Conservation (phyloP, 169 alveolate species). For the Babesia bovis region DNA sequence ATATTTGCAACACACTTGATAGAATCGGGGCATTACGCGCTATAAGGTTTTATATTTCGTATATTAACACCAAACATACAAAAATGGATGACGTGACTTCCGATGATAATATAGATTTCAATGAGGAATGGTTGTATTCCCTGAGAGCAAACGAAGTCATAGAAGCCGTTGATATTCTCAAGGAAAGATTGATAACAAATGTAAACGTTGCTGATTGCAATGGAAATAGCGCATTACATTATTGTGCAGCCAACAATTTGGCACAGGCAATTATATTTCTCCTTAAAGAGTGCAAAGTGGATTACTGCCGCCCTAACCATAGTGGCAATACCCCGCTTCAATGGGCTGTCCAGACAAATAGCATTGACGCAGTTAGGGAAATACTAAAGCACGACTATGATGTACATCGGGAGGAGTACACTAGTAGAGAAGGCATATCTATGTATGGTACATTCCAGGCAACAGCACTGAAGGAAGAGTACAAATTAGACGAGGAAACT, state of each 20-base stretch:
- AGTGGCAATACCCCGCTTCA: conserved; percentile 76
- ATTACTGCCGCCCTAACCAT: conserved; percentile 58
- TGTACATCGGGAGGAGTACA: conserved; percentile 56
- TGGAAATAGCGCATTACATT: conserved; percentile 71
- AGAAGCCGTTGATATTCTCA: conserved; percentile 43
- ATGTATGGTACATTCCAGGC: conserved; percentile 12
- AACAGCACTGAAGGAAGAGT: background rate
- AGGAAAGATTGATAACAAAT: conserved; percentile 34
- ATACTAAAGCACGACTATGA: conserved; percentile 66
- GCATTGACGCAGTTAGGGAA: conserved; percentile 63
- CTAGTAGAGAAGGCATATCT: conserved; percentile 18
- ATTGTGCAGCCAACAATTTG: conserved; percentile 72
- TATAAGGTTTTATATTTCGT: too few relatives aligned
- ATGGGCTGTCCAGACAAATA: conserved; percentile 78
- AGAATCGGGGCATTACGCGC: too few relatives aligned
- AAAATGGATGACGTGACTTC: conserved; percentile 5
- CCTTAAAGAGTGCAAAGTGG: conserved; percentile 64
- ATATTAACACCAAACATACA: too few relatives aligned
- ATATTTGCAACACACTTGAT: too few relatives aligned
- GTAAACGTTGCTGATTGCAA: conserved; percentile 52
- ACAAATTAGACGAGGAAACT: conserved; percentile 14
- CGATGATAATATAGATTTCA: conserved; percentile 21
- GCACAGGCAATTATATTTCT: conserved; percentile 66
- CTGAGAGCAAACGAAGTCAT: conserved; percentile 48
- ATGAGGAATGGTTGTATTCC: conserved; percentile 61